Evolutionary conservation across 108 stramenopile species (phyloP), one percentile per base, ranked within the genome.

Genomic region (Ochromonas danica): DNA sequence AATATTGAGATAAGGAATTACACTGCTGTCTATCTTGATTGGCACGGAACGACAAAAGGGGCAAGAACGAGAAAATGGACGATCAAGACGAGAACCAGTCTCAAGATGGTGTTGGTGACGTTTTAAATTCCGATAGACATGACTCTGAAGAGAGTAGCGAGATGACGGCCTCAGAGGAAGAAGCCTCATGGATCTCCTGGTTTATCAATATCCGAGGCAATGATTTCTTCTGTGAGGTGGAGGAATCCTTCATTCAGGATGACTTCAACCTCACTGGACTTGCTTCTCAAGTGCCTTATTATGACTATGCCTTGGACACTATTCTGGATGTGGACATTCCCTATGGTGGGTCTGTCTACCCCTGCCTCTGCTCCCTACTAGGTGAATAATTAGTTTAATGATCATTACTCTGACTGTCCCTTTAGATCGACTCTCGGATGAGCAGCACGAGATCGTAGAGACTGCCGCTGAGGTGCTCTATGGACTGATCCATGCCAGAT

Each of bases 231-330:
- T 77, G 43, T 35, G 80, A 83, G 82, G 84, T 88, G 17, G 97
- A 98, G 81, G 96, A 98, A 84, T 95, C 95, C 82, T 99, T 97
- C 83, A 99, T 99, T 78, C 91, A 99, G 91, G 99, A 99, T 85
- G 97, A 96, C 78, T 99, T 99, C 87, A 99, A 99, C 80, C 80
- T 99, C 40, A 98, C 97, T 1, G 99, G 99, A 3, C 88, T 99
- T 63, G 82, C 89, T 27, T 75, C 72, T 27, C 51, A 75, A 30
- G 99, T 98, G 10, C 99, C 97, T 0, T 98, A 98, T 80, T 99
- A 97, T 78, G 96, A 98, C 33, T 96, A 97, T 84, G 97, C 97
- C 10, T 88, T 99, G 38, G 99, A 99, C 83, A 93, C 97, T 92
- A 96, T 99, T 1, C 88, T 98, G 1, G 99, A 99, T 88, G 93